Evolutionary conservation across 2,329 filamentous ascomycete species (phyloP).

Genomic region (Penicillium paneum): DNA sequence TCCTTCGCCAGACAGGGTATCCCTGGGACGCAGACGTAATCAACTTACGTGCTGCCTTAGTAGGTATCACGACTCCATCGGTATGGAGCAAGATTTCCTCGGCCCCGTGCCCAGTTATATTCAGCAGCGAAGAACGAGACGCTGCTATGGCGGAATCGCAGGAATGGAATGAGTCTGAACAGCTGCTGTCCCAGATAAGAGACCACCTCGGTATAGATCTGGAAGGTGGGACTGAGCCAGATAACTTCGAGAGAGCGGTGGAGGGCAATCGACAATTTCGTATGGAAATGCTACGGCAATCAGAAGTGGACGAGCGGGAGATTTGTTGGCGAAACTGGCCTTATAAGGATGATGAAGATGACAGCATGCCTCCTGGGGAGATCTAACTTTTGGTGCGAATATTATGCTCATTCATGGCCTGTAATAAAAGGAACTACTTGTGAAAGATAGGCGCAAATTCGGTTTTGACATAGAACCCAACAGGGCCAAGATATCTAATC

Average conservation of each 20-base stretch:
- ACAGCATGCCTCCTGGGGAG: slow-evolving; percentile 12
- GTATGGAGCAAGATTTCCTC: slow-evolving; percentile 41
- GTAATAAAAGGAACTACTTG: too few relatives aligned
- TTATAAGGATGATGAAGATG: slow-evolving; percentile 25
- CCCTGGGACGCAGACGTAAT: slow-evolving; percentile 30
- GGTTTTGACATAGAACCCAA: too few relatives aligned
- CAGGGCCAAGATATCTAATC: background rate
- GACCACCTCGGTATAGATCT: slow-evolving; percentile 22
- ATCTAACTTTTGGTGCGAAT: slow-evolving; percentile 5
- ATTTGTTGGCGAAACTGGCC: slow-evolving; percentile 29
- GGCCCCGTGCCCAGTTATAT: slow-evolving; percentile 21
- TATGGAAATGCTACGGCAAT: slow-evolving; percentile 24
- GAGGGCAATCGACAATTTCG: slow-evolving; percentile 20
- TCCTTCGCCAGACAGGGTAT: slow-evolving; percentile 26
- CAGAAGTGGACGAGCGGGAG: slow-evolving; percentile 18
- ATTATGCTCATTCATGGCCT: background rate
- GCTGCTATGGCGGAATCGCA: slow-evolving; percentile 20
- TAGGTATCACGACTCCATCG: slow-evolving; percentile 21
- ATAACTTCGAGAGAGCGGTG: slow-evolving; percentile 23
- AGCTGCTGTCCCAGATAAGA: slow-evolving; percentile 21
- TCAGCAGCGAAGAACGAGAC: slow-evolving; percentile 21
- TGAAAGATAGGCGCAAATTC: too few relatives aligned
- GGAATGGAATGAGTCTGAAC: slow-evolving; percentile 28
- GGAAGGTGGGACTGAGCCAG: slow-evolving; percentile 27
- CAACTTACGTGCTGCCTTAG: slow-evolving; percentile 26